Evolutionary conservation across 108 stramenopile species (phyloP), one percentile per base, ranked within the genome.

Genomic region (Cylindrotheca fusiformis): DNA sequence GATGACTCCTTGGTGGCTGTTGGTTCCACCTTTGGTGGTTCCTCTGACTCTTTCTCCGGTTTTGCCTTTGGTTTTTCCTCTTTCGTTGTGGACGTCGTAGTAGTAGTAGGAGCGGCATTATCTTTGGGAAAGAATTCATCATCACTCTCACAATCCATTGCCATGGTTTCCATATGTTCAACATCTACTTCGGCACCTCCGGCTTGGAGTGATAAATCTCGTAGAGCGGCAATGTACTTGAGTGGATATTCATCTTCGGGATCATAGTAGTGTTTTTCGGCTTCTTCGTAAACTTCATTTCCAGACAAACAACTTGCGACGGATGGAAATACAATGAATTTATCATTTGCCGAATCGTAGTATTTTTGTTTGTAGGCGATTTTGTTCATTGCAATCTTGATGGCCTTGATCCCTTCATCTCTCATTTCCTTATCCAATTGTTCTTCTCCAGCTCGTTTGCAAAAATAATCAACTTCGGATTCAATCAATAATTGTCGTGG

Each of bases 291-390:
- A 24, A 63, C 24, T 4, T 54, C 29, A 24, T 62, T 57, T 29
- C 57, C 32, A 12, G 25, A 3, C 54, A 63, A 8, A 22, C 36
- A 23, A 31, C 57, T 48, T 19, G 36, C 21, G 45, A 71, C 36
- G 19, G 61, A 63, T 25, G 60, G 61, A 63, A 56, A 66, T 31
- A 60, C 57, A 47, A 71, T 29, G 46, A 61, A 29, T 20, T 62
- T 29, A 14, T 50, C 55, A n/a, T 50, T 62, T 18, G 24, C 54
- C 20, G 53, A 27, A 57, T 71, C 69, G 20, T 63, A 63, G 44
- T 63, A 68, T 23, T 68, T 32, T 27, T 68, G 58, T n/a, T 52
- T 54, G 49, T 58, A 68, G n/a, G 67, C 67, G 4, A 58, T 29
- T 8, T 26, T 22, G 27, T 26, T 50, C 32, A 49, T 49, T 1